Conservation (phyloP, 2,329 filamentous ascomycete species). For the Biscogniauxia mediterranea region DNA sequence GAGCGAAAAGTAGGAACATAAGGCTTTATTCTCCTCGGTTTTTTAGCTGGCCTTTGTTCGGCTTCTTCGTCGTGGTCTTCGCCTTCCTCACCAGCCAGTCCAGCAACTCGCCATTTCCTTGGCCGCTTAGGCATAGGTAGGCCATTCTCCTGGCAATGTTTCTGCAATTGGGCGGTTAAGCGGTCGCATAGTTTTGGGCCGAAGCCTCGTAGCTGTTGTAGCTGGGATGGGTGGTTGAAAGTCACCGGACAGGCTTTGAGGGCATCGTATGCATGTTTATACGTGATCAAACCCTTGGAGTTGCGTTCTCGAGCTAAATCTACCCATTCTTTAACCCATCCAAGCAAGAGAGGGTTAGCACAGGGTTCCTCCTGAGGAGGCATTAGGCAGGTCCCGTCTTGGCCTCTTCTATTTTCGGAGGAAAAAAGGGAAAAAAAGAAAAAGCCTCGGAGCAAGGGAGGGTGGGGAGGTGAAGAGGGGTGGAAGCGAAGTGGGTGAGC, state of each 20-base stretch:
- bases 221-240: constrained; percentile 71
- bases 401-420: too few species aligned
- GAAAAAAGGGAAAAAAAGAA: too few species aligned
- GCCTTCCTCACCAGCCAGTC: constrained; percentile 35
- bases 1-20: constrained; percentile 74
- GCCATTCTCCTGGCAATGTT: constrained; percentile 65
- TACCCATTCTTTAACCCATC: constrained; percentile 76
- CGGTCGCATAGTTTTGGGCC: constrained; percentile 70
- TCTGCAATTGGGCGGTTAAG: constrained; percentile 59
- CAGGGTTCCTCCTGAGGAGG: constrained; percentile 40
- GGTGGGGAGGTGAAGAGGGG: too few species aligned
- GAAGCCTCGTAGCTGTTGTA: constrained; percentile 70
- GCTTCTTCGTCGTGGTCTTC: constrained; percentile 35
- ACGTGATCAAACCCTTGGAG: constrained; percentile 68
- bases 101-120: constrained; percentile 37
- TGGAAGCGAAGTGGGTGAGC: too few species aligned
- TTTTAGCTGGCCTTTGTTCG: constrained; percentile 50
- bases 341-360: constrained; percentile 68
- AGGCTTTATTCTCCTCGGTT: constrained; percentile 55
- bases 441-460: background rate
- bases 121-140: constrained; percentile 65
- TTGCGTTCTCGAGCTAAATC: constrained; percentile 67
- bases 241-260: constrained; percentile 70
- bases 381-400: constrained; percentile 7
- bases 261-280: constrained; percentile 73